Evolutionary conservation across 2,329 filamentous ascomycete species (phyloP).

Genomic region (Nigrospora oryzae): DNA sequence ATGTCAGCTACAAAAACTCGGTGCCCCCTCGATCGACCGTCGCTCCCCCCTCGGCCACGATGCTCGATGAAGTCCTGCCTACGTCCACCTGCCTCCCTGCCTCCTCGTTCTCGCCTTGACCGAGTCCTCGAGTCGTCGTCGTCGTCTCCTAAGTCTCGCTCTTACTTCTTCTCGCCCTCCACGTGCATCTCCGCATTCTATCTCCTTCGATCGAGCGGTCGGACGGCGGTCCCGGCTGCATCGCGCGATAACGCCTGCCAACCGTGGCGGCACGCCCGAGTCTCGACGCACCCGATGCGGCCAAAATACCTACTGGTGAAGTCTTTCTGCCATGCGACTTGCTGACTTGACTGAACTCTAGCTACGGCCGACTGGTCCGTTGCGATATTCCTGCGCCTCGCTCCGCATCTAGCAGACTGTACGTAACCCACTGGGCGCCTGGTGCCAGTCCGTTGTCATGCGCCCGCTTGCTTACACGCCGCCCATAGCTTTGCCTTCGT

Average conservation of each 20-base stretch:
- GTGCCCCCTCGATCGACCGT: slow-evolving; percentile 33
- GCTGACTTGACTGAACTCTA: slow-evolving; percentile 40
- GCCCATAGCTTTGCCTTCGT: slow-evolving; percentile 80
- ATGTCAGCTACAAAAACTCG: slow-evolving; percentile 60
- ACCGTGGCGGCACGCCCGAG: slow-evolving; percentile 21
- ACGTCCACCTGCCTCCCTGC: slow-evolving; percentile 19
- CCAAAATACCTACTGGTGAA: slow-evolving; percentile 15
- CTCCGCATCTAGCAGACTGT: slow-evolving; percentile 91
- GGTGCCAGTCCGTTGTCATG: neutral
- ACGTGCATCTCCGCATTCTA: slow-evolving; percentile 24
- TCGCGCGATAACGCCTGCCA: slow-evolving; percentile 26
- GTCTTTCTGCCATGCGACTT: slow-evolving; percentile 19
- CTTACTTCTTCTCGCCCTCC: slow-evolving; percentile 20
- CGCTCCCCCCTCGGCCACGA: slow-evolving; percentile 35
- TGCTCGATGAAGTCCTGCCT: slow-evolving; percentile 26
- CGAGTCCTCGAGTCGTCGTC: slow-evolving; percentile 31
- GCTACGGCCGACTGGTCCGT: slow-evolving; percentile 94
- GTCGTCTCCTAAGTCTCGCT: slow-evolving; percentile 21
- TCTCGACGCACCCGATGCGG: slow-evolving; percentile 20
- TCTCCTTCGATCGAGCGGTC: slow-evolving; percentile 39
- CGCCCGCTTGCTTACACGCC: neutral
- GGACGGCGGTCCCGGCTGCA: slow-evolving; percentile 23
- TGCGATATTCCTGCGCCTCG: slow-evolving; percentile 97
- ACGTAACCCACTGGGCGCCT: slow-evolving; percentile 37
- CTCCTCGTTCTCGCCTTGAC: slow-evolving; percentile 22